Base-by-base conservation (phyloP, 2,329 filamentous ascomycete genomes). In the Apiospora kogelbergensis region DNA sequence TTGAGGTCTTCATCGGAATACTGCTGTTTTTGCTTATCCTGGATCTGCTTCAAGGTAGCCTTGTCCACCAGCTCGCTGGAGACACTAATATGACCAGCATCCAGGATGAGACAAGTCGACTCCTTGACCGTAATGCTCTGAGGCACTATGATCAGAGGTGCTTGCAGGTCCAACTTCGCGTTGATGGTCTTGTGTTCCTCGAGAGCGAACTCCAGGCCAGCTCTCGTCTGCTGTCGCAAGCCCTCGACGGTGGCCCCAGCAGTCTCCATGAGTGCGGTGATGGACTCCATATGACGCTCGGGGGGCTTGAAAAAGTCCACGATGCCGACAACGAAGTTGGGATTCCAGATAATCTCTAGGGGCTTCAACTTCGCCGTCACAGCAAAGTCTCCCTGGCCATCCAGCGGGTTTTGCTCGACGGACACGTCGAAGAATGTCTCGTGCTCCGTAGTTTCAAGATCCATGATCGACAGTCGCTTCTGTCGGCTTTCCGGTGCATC, bases 131-230 rank as follows among this genome's bases (percentile, higher is more conserved):
- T 95, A 69, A 99, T 96, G 76, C 92, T 97, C 77, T 98, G 94
- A 0, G 96, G 96, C 11, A 99, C 89, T 72, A 99, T 98, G 73
- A 99, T 97, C 1, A 99, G 88, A 44, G 96, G 96, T 0, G 96
- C 96, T 78, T 98, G 95, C 15, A 99, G 88, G 79, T 99, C 96
- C 57, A 99, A 86, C 74, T 98, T 94, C 17, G 95, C 95, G 75
- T 99, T 97, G 78, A 99, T 91, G 1, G 96, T 98, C 84, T 97
- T 98, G 85, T 99, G 96, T 78, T 99, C 97, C 76, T 98, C 93
- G 3, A 99, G 84, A 0, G 96, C 97, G 80, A 98, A 99, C 80
- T 99, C 95, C 42, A 99, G 88, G 33, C 96, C 95, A 65, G 96
- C 95, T 78, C 97, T 89, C 5, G 97, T 99, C 81, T 99, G 97